Evolutionary conservation across 176 grass and related monocot species (phyloP).

Genomic region (Eragrostis nindensis): DNA sequence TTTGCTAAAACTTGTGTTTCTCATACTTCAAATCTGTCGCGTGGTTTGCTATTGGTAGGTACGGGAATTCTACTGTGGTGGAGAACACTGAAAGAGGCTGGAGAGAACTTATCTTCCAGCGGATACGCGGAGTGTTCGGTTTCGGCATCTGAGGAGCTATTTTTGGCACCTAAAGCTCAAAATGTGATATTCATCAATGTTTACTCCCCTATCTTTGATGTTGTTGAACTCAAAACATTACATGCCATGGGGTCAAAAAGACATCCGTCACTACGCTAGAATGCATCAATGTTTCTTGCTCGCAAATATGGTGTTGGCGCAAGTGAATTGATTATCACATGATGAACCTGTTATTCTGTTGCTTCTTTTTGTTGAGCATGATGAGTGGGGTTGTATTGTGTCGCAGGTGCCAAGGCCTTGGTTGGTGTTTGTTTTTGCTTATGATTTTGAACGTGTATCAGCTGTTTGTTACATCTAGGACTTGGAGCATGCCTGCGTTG

Average conservation of each 20-base stretch:
- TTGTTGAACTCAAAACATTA: conserved; percentile 20
- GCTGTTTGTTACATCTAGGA: too few species aligned
- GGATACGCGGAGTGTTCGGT: conserved; percentile 90
- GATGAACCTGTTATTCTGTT: background rate
- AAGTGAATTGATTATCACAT: background rate
- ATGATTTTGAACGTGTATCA: too few species aligned
- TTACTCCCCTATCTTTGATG: conserved; percentile 2
- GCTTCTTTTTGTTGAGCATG: background rate
- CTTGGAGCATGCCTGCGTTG: too few species aligned
- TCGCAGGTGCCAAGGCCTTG: too few species aligned
- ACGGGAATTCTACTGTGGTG: conserved; percentile 91
- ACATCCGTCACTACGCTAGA: background rate
- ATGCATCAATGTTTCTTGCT: background rate
- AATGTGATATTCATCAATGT: conserved; percentile 12
- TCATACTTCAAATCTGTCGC: background rate
- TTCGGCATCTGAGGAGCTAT: conserved; percentile 68
- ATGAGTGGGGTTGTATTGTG: too few species aligned
- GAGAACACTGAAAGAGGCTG: conserved; percentile 97
- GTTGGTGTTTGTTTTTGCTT: background rate
- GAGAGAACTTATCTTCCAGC: conserved; percentile 95
- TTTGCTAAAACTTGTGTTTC: background rate
- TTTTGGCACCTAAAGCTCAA: background rate
- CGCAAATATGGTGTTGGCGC: background rate
- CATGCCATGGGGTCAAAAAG: conserved; percentile 19
- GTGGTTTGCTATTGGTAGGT: conserved; percentile 43